phyloP scores from a whole-genome alignment of 257 asterid genomes.

The Solanum dulcamara region DNA sequence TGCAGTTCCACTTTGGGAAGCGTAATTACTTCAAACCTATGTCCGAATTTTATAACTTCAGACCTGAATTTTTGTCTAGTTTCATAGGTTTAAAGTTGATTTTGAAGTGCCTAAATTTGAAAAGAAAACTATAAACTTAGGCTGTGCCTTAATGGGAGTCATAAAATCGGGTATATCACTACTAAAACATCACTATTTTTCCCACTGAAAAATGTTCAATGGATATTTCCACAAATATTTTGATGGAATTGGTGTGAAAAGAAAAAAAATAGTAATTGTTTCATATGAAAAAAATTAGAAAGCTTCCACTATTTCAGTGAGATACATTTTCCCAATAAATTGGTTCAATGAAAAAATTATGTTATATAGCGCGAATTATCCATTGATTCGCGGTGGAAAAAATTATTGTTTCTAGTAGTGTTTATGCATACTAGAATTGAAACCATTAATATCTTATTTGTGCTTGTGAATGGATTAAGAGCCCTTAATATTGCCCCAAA shows the following conservation, averaged over 20 bases:
- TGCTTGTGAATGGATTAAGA: conserved; percentile 24
- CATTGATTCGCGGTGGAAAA: too few species aligned
- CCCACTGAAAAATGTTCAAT: too few species aligned
- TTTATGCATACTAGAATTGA: not conserved
- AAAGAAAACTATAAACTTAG: not conserved
- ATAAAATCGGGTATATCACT: not conserved
- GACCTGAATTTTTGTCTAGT: not conserved
- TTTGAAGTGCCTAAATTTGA: not conserved
- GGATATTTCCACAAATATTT: too few species aligned
- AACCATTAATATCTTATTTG: not conserved
- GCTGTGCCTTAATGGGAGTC: not conserved
- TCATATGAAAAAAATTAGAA: too few species aligned
- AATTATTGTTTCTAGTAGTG: too few species aligned
- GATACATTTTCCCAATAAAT: too few species aligned
- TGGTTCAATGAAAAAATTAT: too few species aligned
- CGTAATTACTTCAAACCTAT: not conserved
- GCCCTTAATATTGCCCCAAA: conserved; percentile 17
- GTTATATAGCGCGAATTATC: too few species aligned
- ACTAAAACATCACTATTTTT: too few species aligned
- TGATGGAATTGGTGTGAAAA: too few species aligned
- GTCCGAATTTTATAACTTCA: not conserved
- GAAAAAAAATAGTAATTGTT: too few species aligned
- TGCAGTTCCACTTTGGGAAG: not conserved
- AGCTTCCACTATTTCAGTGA: too few species aligned
- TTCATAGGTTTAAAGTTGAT: not conserved